Conservation (phyloP, 345 rosid genomes). For the Dipteronia sinensis region DNA sequence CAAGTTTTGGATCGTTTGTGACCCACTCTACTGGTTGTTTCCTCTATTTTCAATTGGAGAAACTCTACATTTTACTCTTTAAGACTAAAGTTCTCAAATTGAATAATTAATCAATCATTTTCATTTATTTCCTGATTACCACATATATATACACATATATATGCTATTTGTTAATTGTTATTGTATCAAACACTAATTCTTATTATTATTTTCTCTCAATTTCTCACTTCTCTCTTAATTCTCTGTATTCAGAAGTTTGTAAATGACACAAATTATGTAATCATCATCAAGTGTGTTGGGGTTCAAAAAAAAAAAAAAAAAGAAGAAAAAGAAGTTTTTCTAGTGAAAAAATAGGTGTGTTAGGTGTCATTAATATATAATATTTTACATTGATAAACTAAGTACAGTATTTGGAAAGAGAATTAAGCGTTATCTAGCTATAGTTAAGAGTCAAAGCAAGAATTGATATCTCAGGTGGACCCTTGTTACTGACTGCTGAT, state of each 20-base stretch:
- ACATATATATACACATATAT: no score
- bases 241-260: not conserved
- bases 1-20: conserved; percentile 82
- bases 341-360: no score
- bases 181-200: no score
- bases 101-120: conserved; percentile 1
- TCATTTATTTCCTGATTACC: not conserved
- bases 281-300: no score
- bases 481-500: not conserved
- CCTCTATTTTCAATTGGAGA: conserved; percentile 83
- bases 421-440: no score
- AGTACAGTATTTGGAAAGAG: no score
- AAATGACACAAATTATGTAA: not conserved
- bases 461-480: not conserved
- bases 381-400: no score
- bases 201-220: not conserved
- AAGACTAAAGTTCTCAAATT: conserved; percentile 62
- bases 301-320: no score
- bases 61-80: conserved; percentile 63
- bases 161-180: no score
- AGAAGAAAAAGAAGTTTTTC: no score
- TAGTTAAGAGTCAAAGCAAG: not conserved
- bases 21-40: conserved; percentile 86
- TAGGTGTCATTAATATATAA: no score
- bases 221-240: not conserved